Evolutionary conservation across 2,329 filamentous ascomycete genomes (phyloP).

Genomic region (Talaromyces piceae): DNA sequence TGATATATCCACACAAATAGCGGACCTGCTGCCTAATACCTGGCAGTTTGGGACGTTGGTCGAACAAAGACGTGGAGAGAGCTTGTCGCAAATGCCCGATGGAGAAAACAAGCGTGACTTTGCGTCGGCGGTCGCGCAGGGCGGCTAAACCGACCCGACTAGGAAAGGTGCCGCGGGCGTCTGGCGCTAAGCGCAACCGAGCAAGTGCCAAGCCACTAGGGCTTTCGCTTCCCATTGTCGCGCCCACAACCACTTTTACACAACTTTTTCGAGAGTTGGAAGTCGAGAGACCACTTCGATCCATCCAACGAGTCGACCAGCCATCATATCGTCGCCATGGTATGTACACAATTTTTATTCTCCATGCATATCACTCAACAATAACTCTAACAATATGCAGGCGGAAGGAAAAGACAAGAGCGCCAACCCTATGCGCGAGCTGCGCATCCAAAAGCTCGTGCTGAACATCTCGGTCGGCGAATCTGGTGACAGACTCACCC

Average conservation of each 20-base stretch:
- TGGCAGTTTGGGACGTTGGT: background rate
- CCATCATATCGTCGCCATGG: conserved; percentile 42
- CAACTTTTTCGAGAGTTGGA: conserved; percentile 9
- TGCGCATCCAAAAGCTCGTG: conserved; percentile 98
- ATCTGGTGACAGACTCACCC: conserved; percentile 99
- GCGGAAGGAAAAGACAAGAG: conserved; percentile 70
- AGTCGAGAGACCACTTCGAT: conserved; percentile 20
- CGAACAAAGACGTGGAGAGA: background rate
- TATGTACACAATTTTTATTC: conserved; percentile 21
- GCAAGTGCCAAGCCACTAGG: conserved; percentile 13
- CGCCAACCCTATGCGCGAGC: conserved; percentile 98
- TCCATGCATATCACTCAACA: conserved; percentile 9
- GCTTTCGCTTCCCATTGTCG: conserved; percentile 12
- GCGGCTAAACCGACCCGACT: conserved; percentile 3
- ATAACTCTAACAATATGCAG: conserved; percentile 31
- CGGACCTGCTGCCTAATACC: background rate
- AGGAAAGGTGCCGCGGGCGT: background rate
- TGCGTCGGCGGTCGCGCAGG: background rate
- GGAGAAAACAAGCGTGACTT: conserved; percentile 1
- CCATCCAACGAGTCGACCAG: conserved; percentile 31
- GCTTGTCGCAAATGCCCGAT: background rate
- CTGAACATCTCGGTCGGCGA: conserved; percentile 99
- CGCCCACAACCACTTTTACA: conserved; percentile 13
- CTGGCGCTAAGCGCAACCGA: conserved; percentile 9
- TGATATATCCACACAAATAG: background rate